These are phyloP conservation scores for Oryza coarctata DNA, from an alignment of 176 grass and related monocot genomes.

Conservation along the genomic window DNA sequence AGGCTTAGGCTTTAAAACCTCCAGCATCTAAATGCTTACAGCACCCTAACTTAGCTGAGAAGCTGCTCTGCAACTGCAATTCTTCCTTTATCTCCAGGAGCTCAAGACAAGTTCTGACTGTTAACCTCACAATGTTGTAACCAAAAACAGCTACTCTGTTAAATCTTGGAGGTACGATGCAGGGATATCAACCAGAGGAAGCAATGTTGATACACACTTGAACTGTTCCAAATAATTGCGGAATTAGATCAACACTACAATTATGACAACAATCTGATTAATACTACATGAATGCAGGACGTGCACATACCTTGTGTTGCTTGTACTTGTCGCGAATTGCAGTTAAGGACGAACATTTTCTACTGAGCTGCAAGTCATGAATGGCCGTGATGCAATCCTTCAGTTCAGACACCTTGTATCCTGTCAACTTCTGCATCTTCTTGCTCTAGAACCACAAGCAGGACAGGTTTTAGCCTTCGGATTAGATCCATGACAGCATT, in stretches of 20 bases:
- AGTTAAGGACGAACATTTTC: constrained; percentile 39
- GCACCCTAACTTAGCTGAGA: constrained; percentile 38
- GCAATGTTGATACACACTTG: constrained; percentile 62
- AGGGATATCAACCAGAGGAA: constrained; percentile 60
- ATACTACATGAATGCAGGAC: constrained; percentile 17
- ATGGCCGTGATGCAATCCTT: constrained; percentile 69
- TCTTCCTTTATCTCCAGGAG: constrained; percentile 31
- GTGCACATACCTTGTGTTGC: constrained; percentile 67
- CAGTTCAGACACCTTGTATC: constrained; percentile 70
- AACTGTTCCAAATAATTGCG: constrained; percentile 57
- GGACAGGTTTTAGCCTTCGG: constrained; percentile 21
- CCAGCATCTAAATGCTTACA: constrained; percentile 21
- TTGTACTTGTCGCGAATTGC: constrained; percentile 90
- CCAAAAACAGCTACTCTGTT: constrained; percentile 36
- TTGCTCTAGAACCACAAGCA: constrained; percentile 46
- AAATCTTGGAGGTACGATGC: constrained; percentile 45
- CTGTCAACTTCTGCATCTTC: constrained; percentile 55
- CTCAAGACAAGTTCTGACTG: constrained; percentile 35
- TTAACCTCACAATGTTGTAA: constrained; percentile 31
- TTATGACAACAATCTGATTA: constrained; percentile 14
- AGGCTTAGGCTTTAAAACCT: not conserved
- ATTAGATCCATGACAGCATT: not conserved
- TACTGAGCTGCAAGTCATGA: constrained; percentile 78
- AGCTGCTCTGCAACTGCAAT: constrained; percentile 12
- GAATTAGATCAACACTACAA: constrained; percentile 30